Evolutionary conservation across 768 basidiomycete genomes (phyloP).

Genomic region (Favolaschia claudopus): DNA sequence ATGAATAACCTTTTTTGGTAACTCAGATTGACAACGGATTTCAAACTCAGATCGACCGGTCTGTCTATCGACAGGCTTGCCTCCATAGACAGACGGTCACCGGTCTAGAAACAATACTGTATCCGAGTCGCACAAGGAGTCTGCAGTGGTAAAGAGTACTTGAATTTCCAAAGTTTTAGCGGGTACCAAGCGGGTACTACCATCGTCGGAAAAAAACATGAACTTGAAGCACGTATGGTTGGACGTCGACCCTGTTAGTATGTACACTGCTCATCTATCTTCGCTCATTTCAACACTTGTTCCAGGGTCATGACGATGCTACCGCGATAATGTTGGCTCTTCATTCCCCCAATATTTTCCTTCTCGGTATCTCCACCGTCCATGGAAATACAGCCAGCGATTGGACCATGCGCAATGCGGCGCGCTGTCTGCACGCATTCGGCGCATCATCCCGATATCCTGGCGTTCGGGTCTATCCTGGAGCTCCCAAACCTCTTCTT

Average conservation of each 20-base stretch:
- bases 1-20: too few relatives aligned
- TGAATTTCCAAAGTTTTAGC: too few relatives aligned
- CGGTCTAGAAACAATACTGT: too few relatives aligned
- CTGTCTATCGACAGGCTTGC: too few relatives aligned
- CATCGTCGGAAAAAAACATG: background rate
- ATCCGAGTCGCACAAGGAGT: too few relatives aligned
- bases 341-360: conserved; percentile 66
- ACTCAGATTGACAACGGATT: too few relatives aligned
- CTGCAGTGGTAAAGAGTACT: too few relatives aligned
- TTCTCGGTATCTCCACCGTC: conserved; percentile 88
- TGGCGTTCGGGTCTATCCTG: conserved; percentile 68
- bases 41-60: too few relatives aligned
- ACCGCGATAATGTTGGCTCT: conserved; percentile 82
- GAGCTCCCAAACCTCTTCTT: conserved; percentile 74
- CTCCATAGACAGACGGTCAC: too few relatives aligned
- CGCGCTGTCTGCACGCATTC: conserved; percentile 78
- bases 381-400: conserved; percentile 80
- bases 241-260: conserved; percentile 74
- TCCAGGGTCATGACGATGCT: conserved; percentile 89
- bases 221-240: conserved; percentile 60
- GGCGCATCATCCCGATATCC: conserved; percentile 54
- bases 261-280: conserved; percentile 24
- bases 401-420: conserved; percentile 75
- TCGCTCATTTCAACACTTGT: conserved; percentile 1
- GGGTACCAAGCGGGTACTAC: too few relatives aligned